Percentiles rank a stretch among this genome's conserved stretches.
phyloP scores from a whole-genome alignment of 78 protist genomes.

The Mastigamoeba balamuthi region DNA sequence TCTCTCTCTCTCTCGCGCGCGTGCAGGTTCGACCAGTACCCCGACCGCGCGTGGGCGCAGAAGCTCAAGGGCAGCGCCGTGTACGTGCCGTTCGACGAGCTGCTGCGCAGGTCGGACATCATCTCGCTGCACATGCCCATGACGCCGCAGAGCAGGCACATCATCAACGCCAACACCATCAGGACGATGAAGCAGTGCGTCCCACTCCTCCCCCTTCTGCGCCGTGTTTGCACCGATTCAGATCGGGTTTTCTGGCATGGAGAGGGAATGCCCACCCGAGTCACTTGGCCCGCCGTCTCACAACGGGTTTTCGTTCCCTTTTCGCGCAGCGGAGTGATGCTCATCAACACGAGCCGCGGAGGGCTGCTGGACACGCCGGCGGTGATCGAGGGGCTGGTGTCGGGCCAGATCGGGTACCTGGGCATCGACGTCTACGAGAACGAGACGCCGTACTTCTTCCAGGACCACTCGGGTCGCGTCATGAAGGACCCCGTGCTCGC shows the following conservation, averaged over 20 bases:
- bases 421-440: slow-evolving; percentile 79
- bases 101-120: slow-evolving; percentile 41
- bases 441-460: slow-evolving; percentile 58
- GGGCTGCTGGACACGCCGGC: slow-evolving; percentile 60
- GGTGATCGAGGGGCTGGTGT: slow-evolving; percentile 39
- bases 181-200: slow-evolving; percentile 53
- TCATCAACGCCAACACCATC: slow-evolving; percentile 48
- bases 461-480: slow-evolving; percentile 30
- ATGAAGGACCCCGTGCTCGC: slow-evolving; percentile 56
- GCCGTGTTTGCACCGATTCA: too few relatives aligned
- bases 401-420: slow-evolving; percentile 10
- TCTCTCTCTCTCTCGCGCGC: too few relatives aligned
- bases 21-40: too few relatives aligned
- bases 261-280: too few relatives aligned
- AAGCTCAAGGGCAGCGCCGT: too few relatives aligned
- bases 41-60: too few relatives aligned
- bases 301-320: too few relatives aligned
- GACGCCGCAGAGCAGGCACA: slow-evolving; percentile 22
- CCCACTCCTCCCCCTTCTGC: too few relatives aligned
- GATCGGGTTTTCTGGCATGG: too few relatives aligned
- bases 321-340: slow-evolving; percentile 45
- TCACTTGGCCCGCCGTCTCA: too few relatives aligned
- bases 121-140: slow-evolving; percentile 70
- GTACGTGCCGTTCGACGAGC: too few relatives aligned
- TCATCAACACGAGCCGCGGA: slow-evolving; percentile 77